phyloP scores from a whole-genome alignment of 1,284 basidiomycete genomes.

The Heliocybe sulcata region DNA sequence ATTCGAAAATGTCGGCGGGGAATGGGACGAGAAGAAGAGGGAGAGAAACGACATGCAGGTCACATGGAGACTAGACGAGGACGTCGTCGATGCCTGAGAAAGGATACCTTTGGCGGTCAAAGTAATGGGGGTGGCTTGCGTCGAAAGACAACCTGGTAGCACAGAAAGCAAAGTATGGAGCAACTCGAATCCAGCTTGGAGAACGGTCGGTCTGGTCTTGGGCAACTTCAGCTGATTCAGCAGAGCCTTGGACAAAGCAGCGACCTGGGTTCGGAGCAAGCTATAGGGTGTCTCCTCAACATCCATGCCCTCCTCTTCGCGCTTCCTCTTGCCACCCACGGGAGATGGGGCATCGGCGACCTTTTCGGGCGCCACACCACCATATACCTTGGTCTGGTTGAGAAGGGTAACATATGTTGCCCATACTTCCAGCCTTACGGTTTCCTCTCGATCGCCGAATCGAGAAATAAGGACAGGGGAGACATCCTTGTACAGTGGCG shows the following conservation, averaged over 20 bases:
- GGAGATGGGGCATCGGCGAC: slow-evolving; percentile 34
- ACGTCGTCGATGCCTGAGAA: slow-evolving; percentile 54
- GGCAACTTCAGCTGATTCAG: slow-evolving; percentile 77
- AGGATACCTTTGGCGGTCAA: slow-evolving; percentile 58
- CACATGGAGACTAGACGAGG: slow-evolving; percentile 71
- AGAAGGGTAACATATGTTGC: slow-evolving; percentile 78
- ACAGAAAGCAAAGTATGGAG: slow-evolving; percentile 75
- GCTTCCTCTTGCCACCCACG: slow-evolving; percentile 70
- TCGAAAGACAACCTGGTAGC: slow-evolving; percentile 77
- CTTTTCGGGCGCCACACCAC: slow-evolving; percentile 45
- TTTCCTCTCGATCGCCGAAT: slow-evolving; percentile 93
- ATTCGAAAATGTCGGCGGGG: slow-evolving; percentile 54
- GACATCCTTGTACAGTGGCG: slow-evolving; percentile 74
- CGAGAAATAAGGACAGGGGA: slow-evolving; percentile 86
- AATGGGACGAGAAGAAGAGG: slow-evolving; percentile 78
- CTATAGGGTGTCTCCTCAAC: slow-evolving; percentile 71
- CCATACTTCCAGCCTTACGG: slow-evolving; percentile 92
- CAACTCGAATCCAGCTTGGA: slow-evolving; percentile 82
- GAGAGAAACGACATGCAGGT: slow-evolving; percentile 81
- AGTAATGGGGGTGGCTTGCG: slow-evolving; percentile 57
- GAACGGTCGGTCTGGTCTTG: slow-evolving; percentile 73
- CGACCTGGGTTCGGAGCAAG: slow-evolving; percentile 70
- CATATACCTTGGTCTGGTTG: slow-evolving; percentile 77
- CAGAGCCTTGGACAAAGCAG: slow-evolving; percentile 73
- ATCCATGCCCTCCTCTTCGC: slow-evolving; percentile 73